Base-by-base conservation (phyloP, 257 asterid genomes). In the Gentiana dahurica region DNA sequence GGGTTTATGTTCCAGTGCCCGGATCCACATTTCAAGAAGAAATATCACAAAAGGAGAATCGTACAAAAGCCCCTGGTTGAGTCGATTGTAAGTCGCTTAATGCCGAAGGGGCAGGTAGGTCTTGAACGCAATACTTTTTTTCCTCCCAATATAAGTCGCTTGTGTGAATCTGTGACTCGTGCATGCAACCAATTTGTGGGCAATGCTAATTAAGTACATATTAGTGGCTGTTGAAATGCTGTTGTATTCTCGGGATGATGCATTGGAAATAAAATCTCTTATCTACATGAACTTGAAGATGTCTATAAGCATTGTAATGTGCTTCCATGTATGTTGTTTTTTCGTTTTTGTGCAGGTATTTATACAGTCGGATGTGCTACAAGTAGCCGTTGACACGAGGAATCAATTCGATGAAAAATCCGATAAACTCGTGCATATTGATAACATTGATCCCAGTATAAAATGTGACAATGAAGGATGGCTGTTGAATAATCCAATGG, bases 11-110 rank as follows among this genome's bases (percentile, higher is more conserved):
- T 79, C 77, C 86, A 91, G 98, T 91, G 96, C 64, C 98, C 98
- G 12, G 98, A 91, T 62, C 96, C 98, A 10, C 92, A 91, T 79
- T 91, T 87, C 73, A 91, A 91, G 92, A 87, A 80, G 60, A 91
- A 71, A 57, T 82, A 87, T 69, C 95, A 67, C 64, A 91, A 91
- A 71, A 75, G 98, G 73, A 81, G 98, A 74, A 88, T 91, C n/a
- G 85, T 85, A 54, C 96, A 85, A 75, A 85, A 78, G 82, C 94
- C 96, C 59, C 78, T 91, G 51, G 98, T 83, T 24, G 83, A 85
- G 56, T 85, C 94, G 8, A 79, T 91, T 34, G 61, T 76, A 12
- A 78, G 76, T 61, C 54, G 77, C 66, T 70, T 91, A 70, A 72
- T 53, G 64, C 80, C 83, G 46, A 81, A 84, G 33, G 98, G 98